Percentiles rank a stretch among this genome's conserved stretches.
Conservation (phyloP, 805 yeast genomes). For the Saturnispora quitensis region DNA sequence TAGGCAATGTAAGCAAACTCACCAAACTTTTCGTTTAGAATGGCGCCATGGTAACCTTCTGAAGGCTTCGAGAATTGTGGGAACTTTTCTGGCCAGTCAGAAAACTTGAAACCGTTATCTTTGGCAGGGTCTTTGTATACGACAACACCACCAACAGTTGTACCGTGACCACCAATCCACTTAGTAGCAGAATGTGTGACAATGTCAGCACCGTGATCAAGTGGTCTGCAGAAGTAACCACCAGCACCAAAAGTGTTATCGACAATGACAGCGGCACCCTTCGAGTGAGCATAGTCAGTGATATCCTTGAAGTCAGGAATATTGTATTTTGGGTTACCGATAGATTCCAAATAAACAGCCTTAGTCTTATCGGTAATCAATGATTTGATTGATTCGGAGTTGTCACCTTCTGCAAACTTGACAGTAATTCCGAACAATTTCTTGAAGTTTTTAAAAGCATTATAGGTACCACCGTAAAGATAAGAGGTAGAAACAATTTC, state of each 20-base stretch:
- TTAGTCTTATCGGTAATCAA: conserved; percentile 77
- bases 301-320: conserved; percentile 84
- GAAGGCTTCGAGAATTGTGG: conserved; percentile 90
- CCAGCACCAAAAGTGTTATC: conserved; percentile 98
- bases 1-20: conserved; percentile 70
- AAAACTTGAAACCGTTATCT: conserved; percentile 90
- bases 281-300: conserved; percentile 67
- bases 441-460: conserved; percentile 89
- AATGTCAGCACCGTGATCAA: conserved; percentile 86
- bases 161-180: conserved; percentile 98
- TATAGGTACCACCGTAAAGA: conserved; percentile 94
- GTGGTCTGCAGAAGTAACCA: conserved; percentile 77
- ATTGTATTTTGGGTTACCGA: conserved; percentile 89
- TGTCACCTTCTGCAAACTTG: conserved; percentile 77
- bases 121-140: conserved; percentile 42
- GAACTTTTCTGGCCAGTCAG: conserved; percentile 72
- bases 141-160: conserved; percentile 85
- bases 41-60: conserved; percentile 88
- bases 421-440: conserved; percentile 73
- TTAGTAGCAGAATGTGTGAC: conserved; percentile 92
- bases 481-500: conserved; percentile 80
- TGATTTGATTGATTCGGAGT: conserved; percentile 58
- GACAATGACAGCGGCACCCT: conserved; percentile 84
- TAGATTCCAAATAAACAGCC: conserved; percentile 81
- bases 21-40: conserved; percentile 75